Percentiles rank a stretch among this genome's conserved stretches.
Conservation (phyloP, 306 rosid species). For the Quercus ilex region DNA sequence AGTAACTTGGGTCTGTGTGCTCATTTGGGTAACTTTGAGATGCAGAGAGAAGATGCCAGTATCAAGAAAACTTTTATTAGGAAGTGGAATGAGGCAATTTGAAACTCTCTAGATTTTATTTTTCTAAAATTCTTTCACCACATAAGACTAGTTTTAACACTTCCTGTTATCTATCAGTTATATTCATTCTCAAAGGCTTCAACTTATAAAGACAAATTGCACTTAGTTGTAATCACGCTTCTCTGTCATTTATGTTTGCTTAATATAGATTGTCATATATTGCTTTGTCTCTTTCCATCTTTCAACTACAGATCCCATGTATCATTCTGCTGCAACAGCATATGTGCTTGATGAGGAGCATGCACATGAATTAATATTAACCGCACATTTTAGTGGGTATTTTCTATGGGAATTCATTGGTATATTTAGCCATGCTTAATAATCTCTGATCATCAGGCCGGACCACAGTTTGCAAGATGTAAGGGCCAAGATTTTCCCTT, state of each 20-base stretch:
- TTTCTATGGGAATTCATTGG: slow-evolving; percentile 8
- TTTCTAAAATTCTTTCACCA: not conserved
- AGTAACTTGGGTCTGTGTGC: not conserved
- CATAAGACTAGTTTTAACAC: not conserved
- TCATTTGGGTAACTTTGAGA: not conserved
- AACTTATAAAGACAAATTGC: not conserved
- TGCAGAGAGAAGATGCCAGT: not conserved
- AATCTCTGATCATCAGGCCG: slow-evolving; percentile 61
- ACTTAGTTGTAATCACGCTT: not conserved
- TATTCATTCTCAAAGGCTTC: not conserved
- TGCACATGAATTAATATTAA: slow-evolving; percentile 15
- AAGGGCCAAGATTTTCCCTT: slow-evolving; percentile 82
- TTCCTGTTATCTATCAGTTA: not conserved
- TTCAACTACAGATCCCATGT: not conserved
- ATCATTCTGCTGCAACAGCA: not conserved
- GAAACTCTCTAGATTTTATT: not conserved
- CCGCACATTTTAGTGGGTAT: not conserved
- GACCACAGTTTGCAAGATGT: slow-evolving; percentile 85
- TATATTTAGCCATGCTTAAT: slow-evolving; percentile 20
- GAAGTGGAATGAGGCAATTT: not conserved
- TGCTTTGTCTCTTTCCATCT: not conserved
- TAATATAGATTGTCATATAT: not conserved
- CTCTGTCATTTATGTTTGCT: not conserved
- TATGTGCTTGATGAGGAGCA: not conserved
- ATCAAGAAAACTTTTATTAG: not conserved